A percentile compares a stretch with the other conserved stretches of the same genome.
Conservation (phyloP, 345 rosid species). For the Camelina hispida region DNA sequence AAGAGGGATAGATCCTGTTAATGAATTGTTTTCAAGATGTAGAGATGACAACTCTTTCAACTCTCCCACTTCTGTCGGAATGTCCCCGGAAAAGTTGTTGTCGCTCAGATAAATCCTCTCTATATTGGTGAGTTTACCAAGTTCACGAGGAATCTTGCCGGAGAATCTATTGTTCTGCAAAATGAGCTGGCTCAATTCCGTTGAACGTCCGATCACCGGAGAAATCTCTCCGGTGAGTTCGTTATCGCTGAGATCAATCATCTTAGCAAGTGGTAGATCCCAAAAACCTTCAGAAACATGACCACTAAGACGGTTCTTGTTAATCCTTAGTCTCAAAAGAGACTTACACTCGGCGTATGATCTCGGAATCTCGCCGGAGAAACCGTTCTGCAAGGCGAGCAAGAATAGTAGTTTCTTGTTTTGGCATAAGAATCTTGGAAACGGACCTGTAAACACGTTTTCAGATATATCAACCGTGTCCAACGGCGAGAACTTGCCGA, state of each 20-base stretch:
- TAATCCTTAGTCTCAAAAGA: constrained; percentile 65
- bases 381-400: constrained; percentile 68
- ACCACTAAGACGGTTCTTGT: constrained; percentile 64
- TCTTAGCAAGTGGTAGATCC: constrained; percentile 62
- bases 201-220: constrained; percentile 55
- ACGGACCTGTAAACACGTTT: constrained; percentile 70
- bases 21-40: constrained; percentile 69
- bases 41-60: constrained; percentile 65
- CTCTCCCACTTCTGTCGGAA: constrained; percentile 62
- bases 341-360: constrained; percentile 72
- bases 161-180: constrained; percentile 71
- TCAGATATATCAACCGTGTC: constrained; percentile 78
- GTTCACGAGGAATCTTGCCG: constrained; percentile 62
- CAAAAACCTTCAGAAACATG: constrained; percentile 63
- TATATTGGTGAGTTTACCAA: constrained; percentile 59
- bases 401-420: constrained; percentile 49
- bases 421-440: constrained; percentile 75
- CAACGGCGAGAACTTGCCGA: constrained; percentile 69
- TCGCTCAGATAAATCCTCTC: constrained; percentile 66
- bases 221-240: constrained; percentile 65
- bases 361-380: constrained; percentile 70
- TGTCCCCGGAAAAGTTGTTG: constrained; percentile 62
- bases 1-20: constrained; percentile 65
- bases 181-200: constrained; percentile 55
- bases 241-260: constrained; percentile 77